Base-by-base conservation (phyloP, 2,329 filamentous ascomycete genomes). In the Exophiala sp. region DNA sequence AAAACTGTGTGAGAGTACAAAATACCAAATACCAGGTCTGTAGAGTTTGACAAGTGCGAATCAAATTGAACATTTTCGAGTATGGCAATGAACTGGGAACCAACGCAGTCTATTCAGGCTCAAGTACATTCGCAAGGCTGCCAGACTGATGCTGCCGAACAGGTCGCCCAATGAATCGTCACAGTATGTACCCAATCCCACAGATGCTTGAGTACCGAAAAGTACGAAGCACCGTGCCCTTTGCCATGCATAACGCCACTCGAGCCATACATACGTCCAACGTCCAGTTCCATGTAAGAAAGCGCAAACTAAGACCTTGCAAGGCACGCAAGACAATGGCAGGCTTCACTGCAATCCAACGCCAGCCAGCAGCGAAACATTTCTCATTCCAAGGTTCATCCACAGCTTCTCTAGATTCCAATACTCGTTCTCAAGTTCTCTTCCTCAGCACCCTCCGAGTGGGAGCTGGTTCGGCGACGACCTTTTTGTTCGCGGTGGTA, bases 401-500 rank as follows among this genome's bases (percentile, higher is more conserved):
- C 16, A 2, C 34, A 45, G 21, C 16, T 30, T n/a, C n/a, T n/a
- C n/a, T n/a, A n/a, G n/a, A n/a, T n/a, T n/a, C n/a, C n/a, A n/a
- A n/a, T n/a, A n/a, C n/a, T n/a, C n/a, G n/a, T 24, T 14, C 10
- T 57, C 51, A 58, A 8, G 44, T 46, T 40, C 56, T 52, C 43
- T 70, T 73, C 39, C 70, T 68, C 52, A 73, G 58, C 10, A 68
- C 65, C 43, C 70, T 64, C 24, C 66, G 66, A 16, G 66, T 65
- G 9, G 64, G 56, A 24, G 65, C 56, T 23, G 63, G 58, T 40
- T 71, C 68, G 24, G 58, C 59, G 39, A 56, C 61, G 6, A 65
- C 58, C 23, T 60, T 63, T 52, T 66, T 68, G 51, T 68, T 70
- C 7, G 66, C 60, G 4, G 63, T 60, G 1, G 62, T 59, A 4